Base-by-base conservation (phyloP, 2,329 filamentous ascomycete species). In the Ustulina deusta region DNA sequence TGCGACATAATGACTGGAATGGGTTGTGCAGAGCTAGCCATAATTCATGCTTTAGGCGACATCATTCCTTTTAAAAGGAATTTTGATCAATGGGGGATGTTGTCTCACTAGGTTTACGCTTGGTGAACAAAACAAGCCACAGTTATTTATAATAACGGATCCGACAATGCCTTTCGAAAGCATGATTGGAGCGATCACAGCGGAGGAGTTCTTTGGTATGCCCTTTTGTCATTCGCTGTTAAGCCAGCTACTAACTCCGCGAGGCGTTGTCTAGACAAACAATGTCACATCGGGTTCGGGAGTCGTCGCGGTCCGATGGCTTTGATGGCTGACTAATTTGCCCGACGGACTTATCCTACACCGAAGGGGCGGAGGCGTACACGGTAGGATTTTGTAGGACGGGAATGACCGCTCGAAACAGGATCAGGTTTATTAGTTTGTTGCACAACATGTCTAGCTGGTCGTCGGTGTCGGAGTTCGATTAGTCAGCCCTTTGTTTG, bases 281-380 rank as follows among this genome's bases (percentile, higher is more conserved):
- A 17, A 56, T 40, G 3, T 17, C 13, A 6, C 11, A 32, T 32
- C n/a, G 34, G 22, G 7, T n/a, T 56, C 34, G n/a, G 6, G 34
- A 20, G 52, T 56, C 22, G 34, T n/a, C 20, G 34, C 20, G 20
- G 13, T 56, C 52, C 52, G 52, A 40, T 2, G 1, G 9, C 13
- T 27, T 7, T n/a, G n/a, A 11, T 17, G 6, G 52, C 52, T 56
- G 36, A 56, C 10, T n/a, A 56, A 56, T 56, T 15, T 11, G n/a
- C 1, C 20, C 17, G 10, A 13, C 11, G 44, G 44, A 13, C 15
- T 49, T 11, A 29, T 27, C 11, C 32, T 27, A 4, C 1, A 4
- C n/a, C 9, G 6, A 38, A 9, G 11, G 17, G 6, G 20, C 13
- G 3, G 6, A 27, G 11, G n/a, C 17, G 13, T 6, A 56, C n/a